Evolutionary conservation across 2,329 filamentous ascomycete species (phyloP).

Genomic region (Colletotrichum coccodes): DNA sequence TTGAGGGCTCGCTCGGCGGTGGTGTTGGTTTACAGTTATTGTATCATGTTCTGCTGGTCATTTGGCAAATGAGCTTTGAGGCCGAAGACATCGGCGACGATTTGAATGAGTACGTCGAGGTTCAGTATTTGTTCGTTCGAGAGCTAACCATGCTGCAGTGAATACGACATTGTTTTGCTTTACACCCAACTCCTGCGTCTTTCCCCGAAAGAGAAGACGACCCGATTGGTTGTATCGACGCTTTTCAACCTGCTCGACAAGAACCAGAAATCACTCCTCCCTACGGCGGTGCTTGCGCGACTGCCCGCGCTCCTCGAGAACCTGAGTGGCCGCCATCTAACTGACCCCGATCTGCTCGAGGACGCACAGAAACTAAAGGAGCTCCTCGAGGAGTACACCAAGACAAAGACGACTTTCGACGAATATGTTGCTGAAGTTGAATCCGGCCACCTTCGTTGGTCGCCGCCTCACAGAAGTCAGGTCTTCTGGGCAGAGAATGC

Average conservation of each 20-base stretch:
- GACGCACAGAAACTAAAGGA: conserved; percentile 70
- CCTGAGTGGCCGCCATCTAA: conserved; percentile 69
- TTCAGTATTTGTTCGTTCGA: background rate
- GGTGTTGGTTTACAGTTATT: conserved; percentile 92
- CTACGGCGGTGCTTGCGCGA: conserved; percentile 86
- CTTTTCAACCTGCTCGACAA: conserved; percentile 83
- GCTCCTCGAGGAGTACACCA: conserved; percentile 73
- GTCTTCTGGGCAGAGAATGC: conserved; percentile 95
- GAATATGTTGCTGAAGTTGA: conserved; percentile 90
- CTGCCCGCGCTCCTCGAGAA: conserved; percentile 77
- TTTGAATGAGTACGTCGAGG: conserved; percentile 79
- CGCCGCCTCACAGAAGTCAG: conserved; percentile 86
- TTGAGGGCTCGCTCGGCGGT: conserved; percentile 74
- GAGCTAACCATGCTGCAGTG: conserved; percentile 59
- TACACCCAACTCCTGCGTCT: conserved; percentile 93
- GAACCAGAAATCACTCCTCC: conserved; percentile 79
- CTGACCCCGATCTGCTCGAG: conserved; percentile 72
- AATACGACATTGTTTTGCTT: conserved; percentile 90
- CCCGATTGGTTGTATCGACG: conserved; percentile 87
- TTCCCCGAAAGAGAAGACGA: conserved; percentile 98
- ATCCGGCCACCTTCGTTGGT: conserved; percentile 91
- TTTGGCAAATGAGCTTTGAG: conserved; percentile 98
- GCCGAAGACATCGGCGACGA: conserved; percentile 78
- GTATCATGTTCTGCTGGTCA: conserved; percentile 90
- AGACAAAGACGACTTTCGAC: conserved; percentile 82